Conservation (phyloP, 176 grass and related monocot species). For the Luzula sylvatica region DNA sequence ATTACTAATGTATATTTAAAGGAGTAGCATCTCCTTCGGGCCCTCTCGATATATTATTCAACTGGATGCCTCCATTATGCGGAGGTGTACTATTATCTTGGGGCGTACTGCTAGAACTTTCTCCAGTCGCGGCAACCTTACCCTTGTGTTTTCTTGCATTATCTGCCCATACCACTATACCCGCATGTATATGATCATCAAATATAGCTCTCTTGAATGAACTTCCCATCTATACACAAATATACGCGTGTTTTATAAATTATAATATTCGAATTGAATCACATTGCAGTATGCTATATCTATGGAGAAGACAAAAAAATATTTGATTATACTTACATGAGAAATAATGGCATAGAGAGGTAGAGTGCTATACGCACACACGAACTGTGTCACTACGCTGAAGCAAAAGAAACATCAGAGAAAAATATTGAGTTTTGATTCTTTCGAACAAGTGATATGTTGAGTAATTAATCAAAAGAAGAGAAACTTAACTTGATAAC, state of each 20-base stretch:
- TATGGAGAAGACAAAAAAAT: too few relatives aligned
- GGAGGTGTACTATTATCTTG: too few relatives aligned
- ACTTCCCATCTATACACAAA: conserved; percentile 45
- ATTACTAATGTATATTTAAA: too few relatives aligned
- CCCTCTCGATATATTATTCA: too few relatives aligned
- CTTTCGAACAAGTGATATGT: too few relatives aligned
- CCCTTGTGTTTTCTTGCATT: conserved; percentile 15
- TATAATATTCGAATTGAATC: too few relatives aligned
- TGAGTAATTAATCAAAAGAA: neutral
- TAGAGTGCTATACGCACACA: conserved; percentile 62
- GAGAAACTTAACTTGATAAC: conserved; percentile 32
- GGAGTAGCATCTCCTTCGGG: too few relatives aligned
- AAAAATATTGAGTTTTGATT: neutral
- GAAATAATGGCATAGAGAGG: conserved; percentile 80
- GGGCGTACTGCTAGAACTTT: too few relatives aligned
- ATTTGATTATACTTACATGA: conserved; percentile 40
- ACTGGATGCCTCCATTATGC: too few relatives aligned
- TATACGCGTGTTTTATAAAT: too few relatives aligned
- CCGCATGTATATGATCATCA: conserved; percentile 35
- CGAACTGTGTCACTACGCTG: conserved; percentile 49
- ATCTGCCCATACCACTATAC: conserved; percentile 34
- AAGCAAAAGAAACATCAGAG: neutral
- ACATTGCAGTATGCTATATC: too few relatives aligned
- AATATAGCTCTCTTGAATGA: conserved; percentile 64
- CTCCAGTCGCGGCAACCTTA: too few relatives aligned